phyloP scores from a whole-genome alignment of 352 stramenopile species.

The Pythium brachiatum region DNA sequence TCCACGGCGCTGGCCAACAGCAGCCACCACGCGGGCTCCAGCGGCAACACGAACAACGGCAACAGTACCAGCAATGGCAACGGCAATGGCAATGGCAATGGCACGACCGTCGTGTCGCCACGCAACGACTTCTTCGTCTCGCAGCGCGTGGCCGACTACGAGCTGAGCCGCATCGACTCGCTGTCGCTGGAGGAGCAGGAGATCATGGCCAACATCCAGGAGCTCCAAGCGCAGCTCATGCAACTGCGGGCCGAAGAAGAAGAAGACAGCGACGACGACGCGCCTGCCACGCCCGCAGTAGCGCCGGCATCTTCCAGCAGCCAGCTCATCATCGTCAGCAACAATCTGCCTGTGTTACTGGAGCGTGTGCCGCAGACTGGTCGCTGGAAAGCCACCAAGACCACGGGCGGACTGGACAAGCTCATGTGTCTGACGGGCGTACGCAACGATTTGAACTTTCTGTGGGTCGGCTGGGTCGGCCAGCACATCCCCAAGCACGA shows the following conservation, averaged over 20 bases:
- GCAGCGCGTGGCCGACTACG: slow-evolving; percentile 65
- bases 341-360: slow-evolving; percentile 78
- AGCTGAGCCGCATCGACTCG: slow-evolving; percentile 62
- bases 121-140: slow-evolving; percentile 80
- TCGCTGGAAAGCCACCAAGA: slow-evolving; percentile 82
- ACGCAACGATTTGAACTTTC: slow-evolving; percentile 59
- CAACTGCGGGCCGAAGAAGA: slow-evolving; percentile 66
- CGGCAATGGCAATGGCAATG: background rate
- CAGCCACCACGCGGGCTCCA: slow-evolving; percentile 2
- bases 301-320: slow-evolving; percentile 20
- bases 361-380: slow-evolving; percentile 73
- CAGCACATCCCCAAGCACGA: slow-evolving; percentile 83
- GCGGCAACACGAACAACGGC: slow-evolving; percentile 5
- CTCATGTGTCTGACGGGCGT: slow-evolving; percentile 79
- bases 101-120: slow-evolving; percentile 36
- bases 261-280: slow-evolving; percentile 57
- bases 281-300: slow-evolving; percentile 18
- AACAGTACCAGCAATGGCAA: background rate
- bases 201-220: slow-evolving; percentile 88
- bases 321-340: slow-evolving; percentile 88
- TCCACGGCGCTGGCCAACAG: slow-evolving; percentile 13
- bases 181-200: slow-evolving; percentile 84
- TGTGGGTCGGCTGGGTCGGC: slow-evolving; percentile 91
- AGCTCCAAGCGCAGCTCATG: slow-evolving; percentile 86
- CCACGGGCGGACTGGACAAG: slow-evolving; percentile 82